Conservation (phyloP, 2,329 filamentous ascomycete species). For the Dactylellina parvicollis region DNA sequence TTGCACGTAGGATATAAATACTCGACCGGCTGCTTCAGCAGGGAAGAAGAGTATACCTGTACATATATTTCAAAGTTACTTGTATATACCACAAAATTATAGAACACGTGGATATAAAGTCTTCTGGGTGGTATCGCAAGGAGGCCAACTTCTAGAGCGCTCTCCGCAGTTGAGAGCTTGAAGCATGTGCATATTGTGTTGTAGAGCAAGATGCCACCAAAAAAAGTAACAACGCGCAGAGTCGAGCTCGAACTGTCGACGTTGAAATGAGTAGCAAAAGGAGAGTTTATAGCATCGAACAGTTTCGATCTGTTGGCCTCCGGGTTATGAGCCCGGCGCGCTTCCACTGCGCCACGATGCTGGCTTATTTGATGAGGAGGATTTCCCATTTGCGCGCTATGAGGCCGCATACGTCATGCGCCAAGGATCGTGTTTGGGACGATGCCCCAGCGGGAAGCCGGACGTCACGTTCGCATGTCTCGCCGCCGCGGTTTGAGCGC, state of each 20-base stretch:
- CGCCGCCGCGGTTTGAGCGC: constrained; percentile 18
- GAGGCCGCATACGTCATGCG: neutral
- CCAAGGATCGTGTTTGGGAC: constrained; percentile 18
- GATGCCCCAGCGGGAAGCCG: constrained; percentile 8
- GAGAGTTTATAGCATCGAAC: constrained; percentile 49
- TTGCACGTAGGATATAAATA: too few relatives aligned
- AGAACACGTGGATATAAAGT: too few relatives aligned
- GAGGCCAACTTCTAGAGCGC: too few relatives aligned
- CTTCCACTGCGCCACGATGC: constrained; percentile 55
- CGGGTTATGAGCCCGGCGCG: constrained; percentile 54
- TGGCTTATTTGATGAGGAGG: constrained; percentile 12
- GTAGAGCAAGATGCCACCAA: neutral
- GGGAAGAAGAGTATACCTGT: too few relatives aligned
- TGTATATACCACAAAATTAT: neutral
- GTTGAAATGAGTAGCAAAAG: constrained; percentile 22
- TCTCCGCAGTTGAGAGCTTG: neutral
- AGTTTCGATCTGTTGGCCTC: constrained; percentile 55
- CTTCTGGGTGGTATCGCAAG: too few relatives aligned
- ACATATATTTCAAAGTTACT: neutral
- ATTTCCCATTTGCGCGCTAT: constrained; percentile 9
- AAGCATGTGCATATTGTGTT: too few relatives aligned
- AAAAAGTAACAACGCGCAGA: constrained; percentile 21
- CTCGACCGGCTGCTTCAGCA: too few relatives aligned
- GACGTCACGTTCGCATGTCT: constrained; percentile 14
- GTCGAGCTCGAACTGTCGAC: constrained; percentile 34